These are phyloP conservation scores for Lagerstroemia speciosa DNA, from an alignment of 345 rosid genomes.

Conservation along the genomic window DNA sequence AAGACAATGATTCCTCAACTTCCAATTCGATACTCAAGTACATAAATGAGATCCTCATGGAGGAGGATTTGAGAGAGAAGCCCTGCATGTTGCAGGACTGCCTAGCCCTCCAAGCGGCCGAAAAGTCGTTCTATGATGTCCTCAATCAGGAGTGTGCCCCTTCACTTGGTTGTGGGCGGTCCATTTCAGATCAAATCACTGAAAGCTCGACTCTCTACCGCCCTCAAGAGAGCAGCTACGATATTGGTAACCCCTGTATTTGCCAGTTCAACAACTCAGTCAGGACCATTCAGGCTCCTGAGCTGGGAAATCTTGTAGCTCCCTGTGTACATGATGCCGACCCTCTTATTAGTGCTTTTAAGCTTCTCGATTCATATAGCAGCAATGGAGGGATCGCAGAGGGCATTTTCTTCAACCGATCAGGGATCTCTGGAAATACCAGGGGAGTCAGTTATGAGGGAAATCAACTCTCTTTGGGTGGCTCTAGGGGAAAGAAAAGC, in stretches of 20 bases:
- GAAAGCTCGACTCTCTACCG: neutral
- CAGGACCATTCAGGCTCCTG: neutral
- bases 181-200: neutral
- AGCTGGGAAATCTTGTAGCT: conserved; percentile 2
- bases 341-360: conserved; percentile 15
- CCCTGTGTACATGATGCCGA: conserved; percentile 6
- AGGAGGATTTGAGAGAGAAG: conserved; percentile 45
- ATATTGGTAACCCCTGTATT: conserved; percentile 6
- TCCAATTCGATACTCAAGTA: conserved; percentile 41
- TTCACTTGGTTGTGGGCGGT: conserved; percentile 6
- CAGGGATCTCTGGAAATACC: neutral
- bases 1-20: conserved; percentile 18
- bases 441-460: neutral
- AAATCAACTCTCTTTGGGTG: conserved; percentile 8
- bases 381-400: conserved; percentile 10
- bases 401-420: neutral
- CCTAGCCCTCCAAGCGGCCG: conserved; percentile 76
- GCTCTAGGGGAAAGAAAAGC: conserved; percentile 28
- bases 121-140: conserved; percentile 63
- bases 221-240: conserved; percentile 10
- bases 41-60: conserved; percentile 76
- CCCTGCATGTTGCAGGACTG: conserved; percentile 61
- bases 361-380: conserved; percentile 17
- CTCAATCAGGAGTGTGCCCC: conserved; percentile 42
- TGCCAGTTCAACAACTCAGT: neutral